Evolutionary conservation across 768 basidiomycete species (phyloP).

Genomic region (Lactarius sp.): DNA sequence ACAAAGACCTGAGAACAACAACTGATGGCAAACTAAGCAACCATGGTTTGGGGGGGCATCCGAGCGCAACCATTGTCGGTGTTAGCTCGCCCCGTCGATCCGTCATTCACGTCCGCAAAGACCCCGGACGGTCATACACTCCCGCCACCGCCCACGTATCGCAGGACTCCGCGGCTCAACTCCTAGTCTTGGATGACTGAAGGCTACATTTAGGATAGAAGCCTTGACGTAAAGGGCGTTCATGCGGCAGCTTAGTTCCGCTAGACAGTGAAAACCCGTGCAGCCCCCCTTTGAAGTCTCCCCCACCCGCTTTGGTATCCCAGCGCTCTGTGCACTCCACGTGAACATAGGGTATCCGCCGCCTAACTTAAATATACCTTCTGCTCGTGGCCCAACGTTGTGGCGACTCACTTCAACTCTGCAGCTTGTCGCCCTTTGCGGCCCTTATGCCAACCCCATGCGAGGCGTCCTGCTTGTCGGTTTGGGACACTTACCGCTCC

Average conservation of each 20-base stretch:
- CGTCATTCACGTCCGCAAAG: not conserved
- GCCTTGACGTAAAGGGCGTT: slow-evolving; percentile 19
- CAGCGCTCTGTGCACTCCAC: not conserved
- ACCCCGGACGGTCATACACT: not conserved
- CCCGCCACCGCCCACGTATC: not conserved
- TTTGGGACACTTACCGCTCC: not conserved
- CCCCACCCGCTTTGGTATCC: not conserved
- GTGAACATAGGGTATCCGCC: not conserved
- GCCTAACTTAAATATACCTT: not conserved
- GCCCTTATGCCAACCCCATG: not conserved
- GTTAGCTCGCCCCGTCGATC: not conserved
- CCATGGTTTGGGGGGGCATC: not conserved
- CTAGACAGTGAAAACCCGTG: slow-evolving; percentile 1
- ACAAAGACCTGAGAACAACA: not conserved
- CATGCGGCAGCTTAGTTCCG: not conserved
- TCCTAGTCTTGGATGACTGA: not conserved
- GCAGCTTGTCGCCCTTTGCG: not conserved
- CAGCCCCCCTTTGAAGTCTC: slow-evolving; percentile 2
- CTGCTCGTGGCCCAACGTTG: not conserved
- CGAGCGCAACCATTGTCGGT: not conserved
- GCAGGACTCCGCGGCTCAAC: slow-evolving; percentile 11
- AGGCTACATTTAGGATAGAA: slow-evolving; percentile 3
- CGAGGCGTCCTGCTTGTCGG: not conserved
- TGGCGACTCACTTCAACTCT: not conserved
- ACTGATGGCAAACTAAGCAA: not conserved